phyloP scores from a whole-genome alignment of 2,329 filamentous ascomycete genomes.

The Aureobasidium leucospermi region DNA sequence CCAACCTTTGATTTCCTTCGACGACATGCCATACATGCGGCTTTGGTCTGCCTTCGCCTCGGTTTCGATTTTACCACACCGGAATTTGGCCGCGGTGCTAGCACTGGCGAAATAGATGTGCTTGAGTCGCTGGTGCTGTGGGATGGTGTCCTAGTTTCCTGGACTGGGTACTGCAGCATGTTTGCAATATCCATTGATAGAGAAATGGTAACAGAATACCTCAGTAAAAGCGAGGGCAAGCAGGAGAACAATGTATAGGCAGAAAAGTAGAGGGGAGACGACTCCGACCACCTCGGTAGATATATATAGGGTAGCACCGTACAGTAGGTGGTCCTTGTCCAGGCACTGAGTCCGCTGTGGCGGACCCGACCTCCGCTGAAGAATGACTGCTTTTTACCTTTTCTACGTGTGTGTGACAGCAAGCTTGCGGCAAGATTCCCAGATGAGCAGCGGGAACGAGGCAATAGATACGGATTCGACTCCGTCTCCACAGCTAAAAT shows the following conservation, averaged over 20 bases:
- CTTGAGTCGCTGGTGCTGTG: neutral
- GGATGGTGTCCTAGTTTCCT: neutral
- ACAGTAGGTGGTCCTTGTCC: too few relatives aligned
- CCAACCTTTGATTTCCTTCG: conserved; percentile 2
- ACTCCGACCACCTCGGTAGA: neutral
- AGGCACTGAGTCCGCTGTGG: neutral
- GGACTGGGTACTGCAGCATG: neutral
- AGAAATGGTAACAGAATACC: neutral
- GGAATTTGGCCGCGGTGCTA: neutral
- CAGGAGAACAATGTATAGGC: neutral
- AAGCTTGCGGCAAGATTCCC: neutral
- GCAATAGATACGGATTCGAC: too few relatives aligned
- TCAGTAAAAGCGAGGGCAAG: too few relatives aligned
- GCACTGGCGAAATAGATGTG: neutral
- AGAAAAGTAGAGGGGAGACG: neutral
- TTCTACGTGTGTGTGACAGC: neutral
- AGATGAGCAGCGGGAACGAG: neutral
- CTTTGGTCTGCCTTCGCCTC: neutral
- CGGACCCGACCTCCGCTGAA: neutral
- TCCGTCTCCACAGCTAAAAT: too few relatives aligned
- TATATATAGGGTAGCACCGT: too few relatives aligned
- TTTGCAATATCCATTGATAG: neutral
- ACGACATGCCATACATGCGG: neutral
- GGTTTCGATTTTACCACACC: neutral
- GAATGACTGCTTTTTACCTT: neutral